Conservation (phyloP, 441 rosid genomes). For the Syzygium malaccense region DNA sequence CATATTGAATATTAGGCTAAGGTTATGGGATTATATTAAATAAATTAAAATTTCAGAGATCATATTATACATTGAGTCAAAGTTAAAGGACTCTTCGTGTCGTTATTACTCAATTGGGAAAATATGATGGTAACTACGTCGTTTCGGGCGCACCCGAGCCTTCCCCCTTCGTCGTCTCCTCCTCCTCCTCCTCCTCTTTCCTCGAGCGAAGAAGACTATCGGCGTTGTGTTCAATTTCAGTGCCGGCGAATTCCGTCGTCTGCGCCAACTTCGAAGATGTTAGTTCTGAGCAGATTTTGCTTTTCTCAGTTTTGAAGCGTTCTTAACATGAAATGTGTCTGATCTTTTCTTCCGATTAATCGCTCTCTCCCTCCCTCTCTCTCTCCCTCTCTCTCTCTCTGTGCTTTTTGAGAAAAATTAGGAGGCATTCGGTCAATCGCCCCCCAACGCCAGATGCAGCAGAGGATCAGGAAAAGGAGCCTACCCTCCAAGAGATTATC, state of each 20-base stretch:
- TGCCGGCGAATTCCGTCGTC: not conserved
- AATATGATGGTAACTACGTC: not conserved
- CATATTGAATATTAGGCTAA: too few relatives aligned
- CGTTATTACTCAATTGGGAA: too few relatives aligned
- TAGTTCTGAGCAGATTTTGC: not conserved
- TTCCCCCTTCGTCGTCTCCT: not conserved
- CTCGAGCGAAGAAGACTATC: not conserved
- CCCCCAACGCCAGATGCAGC: slow-evolving; percentile 66
- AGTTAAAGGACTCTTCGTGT: too few relatives aligned
- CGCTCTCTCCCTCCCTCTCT: not conserved
- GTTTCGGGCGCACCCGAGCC: not conserved
- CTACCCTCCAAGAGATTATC: slow-evolving; percentile 61
- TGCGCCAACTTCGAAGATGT: not conserved
- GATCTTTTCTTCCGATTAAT: not conserved
- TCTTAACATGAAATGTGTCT: not conserved
- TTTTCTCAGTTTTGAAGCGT: not conserved
- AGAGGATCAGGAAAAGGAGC: slow-evolving; percentile 35
- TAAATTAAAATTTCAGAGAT: too few relatives aligned
- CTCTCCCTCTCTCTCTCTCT: not conserved
- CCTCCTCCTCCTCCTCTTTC: not conserved
- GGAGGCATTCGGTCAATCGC: slow-evolving; percentile 71
- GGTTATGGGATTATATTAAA: too few relatives aligned
- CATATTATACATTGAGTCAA: fast-evolving
- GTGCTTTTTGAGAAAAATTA: slow-evolving; percentile 9
- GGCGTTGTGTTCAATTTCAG: not conserved